Evolutionary conservation across 2,329 filamentous ascomycete species (phyloP), one percentile per base, ranked within the genome.

Genomic region (Dactylonectria estremocensis): DNA sequence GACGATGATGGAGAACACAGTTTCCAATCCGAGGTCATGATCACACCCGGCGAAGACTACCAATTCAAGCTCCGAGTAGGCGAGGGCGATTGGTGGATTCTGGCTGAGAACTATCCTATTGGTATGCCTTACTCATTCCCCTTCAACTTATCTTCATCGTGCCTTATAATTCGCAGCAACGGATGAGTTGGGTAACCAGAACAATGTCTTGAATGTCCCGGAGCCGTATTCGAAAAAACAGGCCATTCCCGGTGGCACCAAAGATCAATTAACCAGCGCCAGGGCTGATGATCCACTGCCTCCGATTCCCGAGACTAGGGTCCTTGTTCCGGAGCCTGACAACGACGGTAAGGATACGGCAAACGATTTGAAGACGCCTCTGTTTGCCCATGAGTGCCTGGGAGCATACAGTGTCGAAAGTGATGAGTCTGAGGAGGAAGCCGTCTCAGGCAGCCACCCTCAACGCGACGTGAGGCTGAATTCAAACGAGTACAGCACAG

Each of bases 31-130:
- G 80, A 84, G 1, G 83, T 93, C 50, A 77, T 85, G 40, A 83
- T 88, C 8, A 83, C 88, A 18, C 82, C 87, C 22, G 87, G 87
- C 22, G 85, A 88, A 53, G 86, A 89, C 64, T 89, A 93, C 71
- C 90, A 93, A 74, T 95, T 94, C 85, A 95, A 94, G 80, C 92
- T 95, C 72, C 87, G 91, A 33, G 82, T 92, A 40, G 92, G 91
- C 10, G 78, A 85, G 20, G 89, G 88, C 54, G 87, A 93, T 70
- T 93, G 90, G 89, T 93, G 92, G 92, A 83, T 90, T 24, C 79
- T 93, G 52, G 89, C 94, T 72, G 89, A 93, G 65, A 83, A 83
- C 50, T 84, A 86, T 61, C 87, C 89, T 14, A 89, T 85, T 61
- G 85, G 91, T 92, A 83, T 71, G 85, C 68, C 53, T 56, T 33